These are phyloP conservation scores for Candida ficus DNA, from an alignment of 805 yeast species.

Conservation along the genomic window DNA sequence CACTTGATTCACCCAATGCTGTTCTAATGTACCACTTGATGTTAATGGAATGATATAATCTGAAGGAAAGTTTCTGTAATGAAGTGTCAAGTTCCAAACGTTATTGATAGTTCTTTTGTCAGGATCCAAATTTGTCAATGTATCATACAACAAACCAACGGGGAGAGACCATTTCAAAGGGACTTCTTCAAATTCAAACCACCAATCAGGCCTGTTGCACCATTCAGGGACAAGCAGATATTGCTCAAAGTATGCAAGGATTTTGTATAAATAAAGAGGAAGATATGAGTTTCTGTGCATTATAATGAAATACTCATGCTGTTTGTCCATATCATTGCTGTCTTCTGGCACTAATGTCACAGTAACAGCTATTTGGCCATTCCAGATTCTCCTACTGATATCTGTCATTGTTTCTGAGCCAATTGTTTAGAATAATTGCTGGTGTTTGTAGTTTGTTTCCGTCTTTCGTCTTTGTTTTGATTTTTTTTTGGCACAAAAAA, in stretches of 20 bases:
- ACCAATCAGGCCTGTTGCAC: conserved; percentile 32
- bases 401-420: conserved; percentile 27
- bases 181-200: conserved; percentile 63
- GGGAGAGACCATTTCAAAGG: conserved; percentile 75
- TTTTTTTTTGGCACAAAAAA: not conserved
- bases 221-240: conserved; percentile 26
- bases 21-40: conserved; percentile 31
- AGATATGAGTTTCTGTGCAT: conserved; percentile 48
- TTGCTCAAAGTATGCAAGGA: conserved; percentile 35
- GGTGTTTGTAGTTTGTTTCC: too few species aligned
- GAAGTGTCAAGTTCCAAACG: conserved; percentile 46
- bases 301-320: conserved; percentile 9
- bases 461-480: not conserved
- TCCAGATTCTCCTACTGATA: conserved; percentile 43
- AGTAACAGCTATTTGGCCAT: conserved; percentile 44
- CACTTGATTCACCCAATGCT: conserved; percentile 68
- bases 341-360: conserved; percentile 27
- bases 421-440: not conserved
- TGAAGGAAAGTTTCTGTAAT: conserved; percentile 37
- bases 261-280: conserved; percentile 34
- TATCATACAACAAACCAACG: conserved; percentile 61
- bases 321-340: conserved; percentile 17
- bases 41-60: conserved; percentile 38
- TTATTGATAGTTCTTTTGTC: conserved; percentile 12
- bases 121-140: conserved; percentile 36